Conservation (phyloP, 163 green algal species). For the Prototheca wickerhamii region DNA sequence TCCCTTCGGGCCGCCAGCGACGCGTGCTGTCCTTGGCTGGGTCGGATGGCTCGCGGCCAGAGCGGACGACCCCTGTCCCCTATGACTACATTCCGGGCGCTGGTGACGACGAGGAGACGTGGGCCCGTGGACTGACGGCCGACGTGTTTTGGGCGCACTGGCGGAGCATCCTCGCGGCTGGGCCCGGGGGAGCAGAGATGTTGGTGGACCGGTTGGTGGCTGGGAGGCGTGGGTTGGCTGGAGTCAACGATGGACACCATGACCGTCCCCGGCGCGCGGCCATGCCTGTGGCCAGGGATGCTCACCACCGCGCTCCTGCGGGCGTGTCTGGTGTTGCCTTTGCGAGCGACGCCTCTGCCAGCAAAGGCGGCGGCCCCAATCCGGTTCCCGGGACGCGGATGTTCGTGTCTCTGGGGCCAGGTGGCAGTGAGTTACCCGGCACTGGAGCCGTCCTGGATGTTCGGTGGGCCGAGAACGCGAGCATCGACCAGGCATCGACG, state of each 20-base stretch:
- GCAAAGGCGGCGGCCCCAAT: background rate
- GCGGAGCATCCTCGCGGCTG: conserved; percentile 32
- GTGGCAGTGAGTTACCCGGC: too few relatives aligned
- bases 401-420: background rate
- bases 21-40: background rate
- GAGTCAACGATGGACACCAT: background rate
- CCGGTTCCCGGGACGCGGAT: background rate
- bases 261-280: background rate
- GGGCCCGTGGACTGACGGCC: conserved; percentile 71
- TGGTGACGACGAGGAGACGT: conserved; percentile 93
- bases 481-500: too few relatives aligned
- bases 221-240: background rate
- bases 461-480: too few relatives aligned
- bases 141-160: conserved; percentile 62
- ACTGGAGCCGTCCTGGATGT: too few relatives aligned
- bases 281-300: background rate
- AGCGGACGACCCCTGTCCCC: background rate
- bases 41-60: background rate
- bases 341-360: too few relatives aligned
- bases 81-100: conserved; percentile 76
- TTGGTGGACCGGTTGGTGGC: conserved; percentile 19
- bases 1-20: conserved; percentile 24
- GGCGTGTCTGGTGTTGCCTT: background rate
- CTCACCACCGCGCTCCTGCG: background rate
- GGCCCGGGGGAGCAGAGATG: conserved; percentile 16